Conservation (phyloP, 768 basidiomycete species). For the Filobasidium wieringae region DNA sequence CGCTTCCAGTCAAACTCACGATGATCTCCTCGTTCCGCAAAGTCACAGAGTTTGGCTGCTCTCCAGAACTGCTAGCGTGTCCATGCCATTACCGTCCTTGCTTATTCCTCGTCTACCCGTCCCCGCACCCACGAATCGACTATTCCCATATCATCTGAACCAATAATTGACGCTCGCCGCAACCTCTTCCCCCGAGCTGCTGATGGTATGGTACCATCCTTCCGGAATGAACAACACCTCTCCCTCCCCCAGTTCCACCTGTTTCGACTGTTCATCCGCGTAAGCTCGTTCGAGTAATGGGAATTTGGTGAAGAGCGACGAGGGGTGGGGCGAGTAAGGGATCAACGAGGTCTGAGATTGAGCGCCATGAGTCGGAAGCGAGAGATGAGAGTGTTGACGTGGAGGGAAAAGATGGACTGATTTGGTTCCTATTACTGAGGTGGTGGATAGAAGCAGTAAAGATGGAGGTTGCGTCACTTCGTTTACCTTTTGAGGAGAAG, state of each 20-base stretch:
- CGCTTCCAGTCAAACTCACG: too few relatives aligned
- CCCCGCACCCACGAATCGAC: too few relatives aligned
- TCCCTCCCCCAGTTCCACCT: slow-evolving; percentile 21
- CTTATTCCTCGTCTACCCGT: too few relatives aligned
- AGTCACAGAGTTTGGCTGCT: too few relatives aligned
- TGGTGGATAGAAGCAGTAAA: not conserved
- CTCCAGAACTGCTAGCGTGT: too few relatives aligned
- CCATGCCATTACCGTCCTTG: too few relatives aligned
- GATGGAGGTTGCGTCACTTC: not conserved
- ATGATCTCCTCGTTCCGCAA: too few relatives aligned
- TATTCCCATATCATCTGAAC: not conserved
- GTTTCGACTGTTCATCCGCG: slow-evolving; percentile 17
- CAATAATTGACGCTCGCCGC: slow-evolving; percentile 8
- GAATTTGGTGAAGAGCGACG: slow-evolving; percentile 9
- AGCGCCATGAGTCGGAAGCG: slow-evolving; percentile 16
- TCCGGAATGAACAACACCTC: slow-evolving; percentile 32
- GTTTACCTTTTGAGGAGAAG: not conserved
- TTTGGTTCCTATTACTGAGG: slow-evolving; percentile 27
- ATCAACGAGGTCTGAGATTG: slow-evolving; percentile 32
- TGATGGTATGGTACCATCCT: slow-evolving; percentile 36
- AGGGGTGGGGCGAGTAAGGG: slow-evolving; percentile 16
- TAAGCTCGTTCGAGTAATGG: slow-evolving; percentile 17
- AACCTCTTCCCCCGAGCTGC: slow-evolving; percentile 5
- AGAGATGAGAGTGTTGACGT: slow-evolving; percentile 17
- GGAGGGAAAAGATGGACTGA: slow-evolving; percentile 29